Conservation (phyloP, 148 eudicot genomes). For the Vaccinium darrowii region DNA sequence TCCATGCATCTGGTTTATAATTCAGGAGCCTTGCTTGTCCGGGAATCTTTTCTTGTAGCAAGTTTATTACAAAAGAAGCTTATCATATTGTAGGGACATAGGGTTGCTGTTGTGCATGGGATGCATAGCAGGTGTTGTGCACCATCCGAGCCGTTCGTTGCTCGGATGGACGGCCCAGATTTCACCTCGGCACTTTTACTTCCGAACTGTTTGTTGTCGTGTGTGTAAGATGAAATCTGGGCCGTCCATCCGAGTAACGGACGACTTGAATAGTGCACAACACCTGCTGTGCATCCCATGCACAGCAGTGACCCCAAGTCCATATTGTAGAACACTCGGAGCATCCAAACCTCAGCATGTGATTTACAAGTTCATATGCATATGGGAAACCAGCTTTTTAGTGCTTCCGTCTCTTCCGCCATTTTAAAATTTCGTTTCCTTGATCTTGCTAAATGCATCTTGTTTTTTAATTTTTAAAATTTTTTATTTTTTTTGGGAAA, state of each 20-base stretch:
- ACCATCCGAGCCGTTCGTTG: too few relatives aligned
- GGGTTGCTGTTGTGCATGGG: too few relatives aligned
- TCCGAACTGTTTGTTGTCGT: too few relatives aligned
- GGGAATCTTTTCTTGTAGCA: slow-evolving; percentile 1
- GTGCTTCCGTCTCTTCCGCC: background rate
- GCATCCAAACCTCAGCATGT: background rate
- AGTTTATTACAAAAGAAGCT: background rate
- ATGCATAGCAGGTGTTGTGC: too few relatives aligned
- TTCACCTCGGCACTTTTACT: too few relatives aligned
- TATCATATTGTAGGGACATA: too few relatives aligned
- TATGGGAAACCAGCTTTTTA: background rate
- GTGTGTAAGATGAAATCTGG: too few relatives aligned
- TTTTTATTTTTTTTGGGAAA: background rate
- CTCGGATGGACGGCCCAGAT: too few relatives aligned
- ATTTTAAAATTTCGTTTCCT: background rate
- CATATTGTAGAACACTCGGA: background rate
- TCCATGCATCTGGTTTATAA: background rate
- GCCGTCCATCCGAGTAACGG: too few relatives aligned
- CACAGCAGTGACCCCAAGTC: too few relatives aligned
- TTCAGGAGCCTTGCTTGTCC: background rate
- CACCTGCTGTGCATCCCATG: too few relatives aligned
- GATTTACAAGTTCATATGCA: background rate
- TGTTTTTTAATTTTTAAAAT: background rate
- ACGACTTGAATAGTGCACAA: too few relatives aligned
- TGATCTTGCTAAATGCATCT: background rate